Evolutionary conservation across 2,329 filamentous ascomycete species (phyloP).

Genomic region (Hypoxylon sp.): DNA sequence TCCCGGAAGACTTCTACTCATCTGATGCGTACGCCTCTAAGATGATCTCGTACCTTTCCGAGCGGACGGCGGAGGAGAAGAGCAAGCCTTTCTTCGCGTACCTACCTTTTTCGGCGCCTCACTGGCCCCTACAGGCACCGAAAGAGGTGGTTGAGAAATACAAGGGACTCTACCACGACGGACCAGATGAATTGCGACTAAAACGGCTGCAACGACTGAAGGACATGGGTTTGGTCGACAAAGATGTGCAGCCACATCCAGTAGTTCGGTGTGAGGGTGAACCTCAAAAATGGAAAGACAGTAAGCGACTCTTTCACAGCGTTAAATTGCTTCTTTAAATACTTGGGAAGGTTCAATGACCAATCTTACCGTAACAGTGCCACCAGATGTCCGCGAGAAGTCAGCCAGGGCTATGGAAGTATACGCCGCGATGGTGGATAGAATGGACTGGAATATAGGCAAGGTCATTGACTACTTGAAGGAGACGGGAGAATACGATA

Average conservation of each 20-base stretch:
- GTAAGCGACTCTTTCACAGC: not conserved
- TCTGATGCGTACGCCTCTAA: not conserved
- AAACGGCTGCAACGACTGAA: not conserved
- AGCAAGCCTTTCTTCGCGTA: not conserved
- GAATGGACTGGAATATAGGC: not conserved
- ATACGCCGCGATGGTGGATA: not conserved
- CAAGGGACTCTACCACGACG: not conserved
- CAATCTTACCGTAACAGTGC: not conserved
- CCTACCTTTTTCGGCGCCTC: not conserved
- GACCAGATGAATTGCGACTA: not conserved
- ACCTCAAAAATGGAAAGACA: not conserved
- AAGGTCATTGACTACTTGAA: not conserved
- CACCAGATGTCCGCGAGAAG: not conserved
- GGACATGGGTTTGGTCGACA: not conserved
- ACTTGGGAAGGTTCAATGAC: not conserved
- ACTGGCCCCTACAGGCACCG: not conserved
- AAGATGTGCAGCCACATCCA: not conserved
- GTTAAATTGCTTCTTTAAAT: not conserved
- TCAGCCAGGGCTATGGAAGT: not conserved
- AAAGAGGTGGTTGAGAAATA: not conserved
- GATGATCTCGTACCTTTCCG: not conserved
- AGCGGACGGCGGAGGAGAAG: not conserved
- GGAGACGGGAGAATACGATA: not conserved
- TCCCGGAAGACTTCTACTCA: not conserved
- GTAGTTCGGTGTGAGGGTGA: not conserved